These are phyloP conservation scores for Magnolia kwangsiensis DNA, from an alignment of 164 flowering plant species.

Conservation along the genomic window DNA sequence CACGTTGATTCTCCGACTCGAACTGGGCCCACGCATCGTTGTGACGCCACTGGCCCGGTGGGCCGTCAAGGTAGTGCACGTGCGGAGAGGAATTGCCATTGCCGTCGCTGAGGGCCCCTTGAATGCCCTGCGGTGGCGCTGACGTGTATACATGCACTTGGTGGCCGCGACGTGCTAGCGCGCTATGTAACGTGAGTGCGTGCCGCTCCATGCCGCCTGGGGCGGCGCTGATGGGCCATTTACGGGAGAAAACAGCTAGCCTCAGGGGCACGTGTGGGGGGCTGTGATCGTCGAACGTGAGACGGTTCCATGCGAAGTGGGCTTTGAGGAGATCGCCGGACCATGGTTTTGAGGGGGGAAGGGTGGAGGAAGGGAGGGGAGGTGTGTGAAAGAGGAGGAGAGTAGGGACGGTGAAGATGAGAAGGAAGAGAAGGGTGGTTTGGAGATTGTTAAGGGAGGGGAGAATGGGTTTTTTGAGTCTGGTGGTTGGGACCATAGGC, in stretches of 20 bases:
- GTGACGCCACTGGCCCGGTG: conserved; percentile 59
- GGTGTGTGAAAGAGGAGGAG: conserved; percentile 47
- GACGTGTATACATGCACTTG: conserved; percentile 70
- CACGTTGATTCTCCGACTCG: conserved; percentile 35
- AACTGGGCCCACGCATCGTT: conserved; percentile 71
- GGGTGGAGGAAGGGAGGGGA: conserved; percentile 25
- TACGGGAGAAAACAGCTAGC: conserved; percentile 83
- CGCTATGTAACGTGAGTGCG: conserved; percentile 62
- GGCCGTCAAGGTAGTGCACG: conserved; percentile 61
- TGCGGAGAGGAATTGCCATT: conserved; percentile 21
- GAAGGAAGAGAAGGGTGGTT: conserved; percentile 60
- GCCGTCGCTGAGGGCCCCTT: background rate
- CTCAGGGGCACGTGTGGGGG: conserved; percentile 40
- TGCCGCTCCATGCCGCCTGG: conserved; percentile 99
- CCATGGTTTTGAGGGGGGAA: conserved; percentile 27
- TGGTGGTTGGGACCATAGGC: conserved; percentile 37
- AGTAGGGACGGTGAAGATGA: conserved; percentile 64
- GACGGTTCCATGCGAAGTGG: conserved; percentile 77
- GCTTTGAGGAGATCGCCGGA: conserved; percentile 72
- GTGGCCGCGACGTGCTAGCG: conserved; percentile 64
- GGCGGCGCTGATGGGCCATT: conserved; percentile 64
- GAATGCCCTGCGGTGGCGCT: conserved; percentile 16
- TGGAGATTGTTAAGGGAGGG: conserved; percentile 34
- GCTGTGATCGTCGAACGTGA: conserved; percentile 23
- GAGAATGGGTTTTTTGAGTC: conserved; percentile 31